A percentile compares a stretch with the other conserved stretches of the same genome.
phyloP scores from a whole-genome alignment of 306 rosid species.

The Pterocarpus santalinus region DNA sequence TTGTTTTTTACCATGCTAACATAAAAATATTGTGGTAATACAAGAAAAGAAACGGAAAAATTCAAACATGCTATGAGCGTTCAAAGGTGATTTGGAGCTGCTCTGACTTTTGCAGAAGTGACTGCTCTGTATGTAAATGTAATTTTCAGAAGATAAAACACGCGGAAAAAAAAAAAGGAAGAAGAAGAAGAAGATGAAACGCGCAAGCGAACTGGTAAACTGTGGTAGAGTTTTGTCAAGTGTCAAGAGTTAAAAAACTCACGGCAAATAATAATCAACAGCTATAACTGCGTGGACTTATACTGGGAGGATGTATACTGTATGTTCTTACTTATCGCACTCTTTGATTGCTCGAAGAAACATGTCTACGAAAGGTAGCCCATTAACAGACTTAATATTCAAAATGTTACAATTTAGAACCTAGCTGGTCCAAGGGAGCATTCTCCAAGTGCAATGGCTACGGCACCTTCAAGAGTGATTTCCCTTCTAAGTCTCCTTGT shows the following conservation, averaged over 20 bases:
- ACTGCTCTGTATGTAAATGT: neutral
- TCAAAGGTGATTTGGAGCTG: conserved; percentile 17
- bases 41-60: too few species aligned
- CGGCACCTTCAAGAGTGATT: conserved; percentile 35
- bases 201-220: neutral
- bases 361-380: neutral
- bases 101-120: neutral
- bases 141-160: neutral
- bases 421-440: neutral
- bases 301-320: neutral
- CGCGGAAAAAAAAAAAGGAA: neutral
- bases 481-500: conserved; percentile 18
- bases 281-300: neutral
- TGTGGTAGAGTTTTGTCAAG: neutral
- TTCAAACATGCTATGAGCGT: neutral
- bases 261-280: neutral
- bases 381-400: neutral
- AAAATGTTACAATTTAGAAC: neutral
- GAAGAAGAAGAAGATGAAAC: too few species aligned
- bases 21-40: too few species aligned
- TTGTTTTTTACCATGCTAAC: too few species aligned
- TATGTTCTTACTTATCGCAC: neutral
- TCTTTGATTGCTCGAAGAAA: conserved; percentile 32
- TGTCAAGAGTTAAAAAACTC: neutral
- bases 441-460: conserved; percentile 14